Evolutionary conservation across 2,329 filamentous ascomycete genomes (phyloP).

Genomic region (Ilyonectria destructans): DNA sequence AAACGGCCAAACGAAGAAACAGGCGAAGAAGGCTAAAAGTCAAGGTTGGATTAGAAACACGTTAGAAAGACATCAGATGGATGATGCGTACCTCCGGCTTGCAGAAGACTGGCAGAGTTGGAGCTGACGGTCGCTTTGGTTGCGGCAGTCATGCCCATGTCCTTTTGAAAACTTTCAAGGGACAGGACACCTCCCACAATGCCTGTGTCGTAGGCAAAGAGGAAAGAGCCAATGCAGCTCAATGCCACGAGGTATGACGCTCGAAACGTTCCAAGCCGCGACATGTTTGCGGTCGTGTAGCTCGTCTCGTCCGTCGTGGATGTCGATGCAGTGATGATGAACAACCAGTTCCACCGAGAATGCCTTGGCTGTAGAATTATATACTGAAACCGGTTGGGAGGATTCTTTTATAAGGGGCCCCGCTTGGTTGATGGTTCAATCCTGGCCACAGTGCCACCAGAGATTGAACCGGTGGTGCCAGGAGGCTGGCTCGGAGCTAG

Average conservation of each 20-base stretch:
- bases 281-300: constrained; percentile 35
- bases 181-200: constrained; percentile 61
- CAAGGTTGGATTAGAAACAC: constrained; percentile 3
- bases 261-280: constrained; percentile 55
- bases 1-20: constrained; percentile 62
- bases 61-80: background rate
- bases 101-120: constrained; percentile 59
- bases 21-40: constrained; percentile 58
- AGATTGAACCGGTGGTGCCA: constrained; percentile 30
- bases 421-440: constrained; percentile 8
- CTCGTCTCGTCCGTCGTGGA: background rate
- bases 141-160: constrained; percentile 54
- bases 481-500: constrained; percentile 3
- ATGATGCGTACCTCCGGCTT: constrained; percentile 56
- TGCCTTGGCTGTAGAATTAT: background rate
- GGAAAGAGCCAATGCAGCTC: constrained; percentile 58
- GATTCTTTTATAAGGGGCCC: constrained; percentile 34
- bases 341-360: background rate
- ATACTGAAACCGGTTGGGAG: constrained; percentile 17
- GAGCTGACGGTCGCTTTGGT: constrained; percentile 55
- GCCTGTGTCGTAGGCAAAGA: constrained; percentile 62
- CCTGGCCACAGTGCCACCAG: constrained; percentile 27
- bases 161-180: constrained; percentile 56
- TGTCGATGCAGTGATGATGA: background rate
- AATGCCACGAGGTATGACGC: constrained; percentile 57